Conservation (phyloP, 331 rosid genomes). For the Saraca asoca region DNA sequence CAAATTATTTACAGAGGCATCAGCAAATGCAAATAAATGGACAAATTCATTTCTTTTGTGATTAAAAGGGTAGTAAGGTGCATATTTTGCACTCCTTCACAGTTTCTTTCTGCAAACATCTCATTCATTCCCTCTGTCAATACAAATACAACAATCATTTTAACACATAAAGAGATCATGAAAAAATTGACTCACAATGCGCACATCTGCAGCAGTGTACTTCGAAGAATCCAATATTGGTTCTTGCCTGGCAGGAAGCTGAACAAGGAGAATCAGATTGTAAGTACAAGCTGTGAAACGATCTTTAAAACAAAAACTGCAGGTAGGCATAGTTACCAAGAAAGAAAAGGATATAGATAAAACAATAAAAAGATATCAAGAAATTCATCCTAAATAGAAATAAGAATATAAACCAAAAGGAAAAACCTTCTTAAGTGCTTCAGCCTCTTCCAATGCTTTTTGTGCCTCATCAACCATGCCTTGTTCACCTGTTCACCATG, state of each 20-base stretch:
- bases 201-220: conserved; percentile 95
- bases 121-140: neutral
- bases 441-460: conserved; percentile 98
- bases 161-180: conserved; percentile 28
- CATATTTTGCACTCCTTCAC: neutral
- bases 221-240: conserved; percentile 83
- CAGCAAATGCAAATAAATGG: conserved; percentile 6
- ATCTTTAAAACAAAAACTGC: neutral
- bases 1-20: conserved; percentile 2
- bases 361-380: conserved; percentile 8
- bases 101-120: neutral
- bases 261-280: conserved; percentile 35
- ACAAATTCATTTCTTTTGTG: neutral
- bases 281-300: conserved; percentile 14
- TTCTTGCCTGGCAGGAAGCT: conserved; percentile 93
- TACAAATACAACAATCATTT: conserved; percentile 1
- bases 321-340: neutral
- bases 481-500: conserved; percentile 80
- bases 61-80: neutral
- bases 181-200: conserved; percentile 73
- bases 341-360: conserved; percentile 4
- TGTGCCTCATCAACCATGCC: conserved; percentile 99
- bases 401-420: conserved; percentile 33
- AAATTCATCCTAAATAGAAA: conserved; percentile 14
- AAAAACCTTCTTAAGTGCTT: conserved; percentile 92